phyloP scores from a whole-genome alignment of 2,329 filamentous ascomycete species.

The Colletotrichum cordylinicola region DNA sequence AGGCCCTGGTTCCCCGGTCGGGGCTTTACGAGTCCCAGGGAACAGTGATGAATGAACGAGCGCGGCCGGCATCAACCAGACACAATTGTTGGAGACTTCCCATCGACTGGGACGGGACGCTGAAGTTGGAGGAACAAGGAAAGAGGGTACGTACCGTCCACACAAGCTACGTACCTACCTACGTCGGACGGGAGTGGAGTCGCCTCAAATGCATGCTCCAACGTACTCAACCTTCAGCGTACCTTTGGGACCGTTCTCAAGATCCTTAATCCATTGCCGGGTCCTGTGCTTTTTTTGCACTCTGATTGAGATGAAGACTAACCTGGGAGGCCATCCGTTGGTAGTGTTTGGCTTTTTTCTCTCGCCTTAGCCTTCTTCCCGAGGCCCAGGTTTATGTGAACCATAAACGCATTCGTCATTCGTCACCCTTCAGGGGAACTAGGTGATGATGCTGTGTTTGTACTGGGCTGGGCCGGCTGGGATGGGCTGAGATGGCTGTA shows the following conservation, averaged over 20 bases:
- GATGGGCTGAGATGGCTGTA: not conserved
- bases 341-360: not conserved
- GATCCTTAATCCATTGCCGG: not conserved
- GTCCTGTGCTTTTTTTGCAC: not conserved
- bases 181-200: slow-evolving; percentile 18
- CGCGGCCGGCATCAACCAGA: slow-evolving; percentile 18
- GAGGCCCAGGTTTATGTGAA: not conserved
- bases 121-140: slow-evolving; percentile 1
- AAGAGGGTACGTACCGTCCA: slow-evolving; percentile 3
- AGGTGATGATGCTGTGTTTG: not conserved
- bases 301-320: not conserved
- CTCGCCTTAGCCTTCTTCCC: not conserved
- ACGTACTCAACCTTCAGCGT: slow-evolving; percentile 21
- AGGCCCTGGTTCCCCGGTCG: slow-evolving; percentile 11
- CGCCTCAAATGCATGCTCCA: slow-evolving; percentile 18
- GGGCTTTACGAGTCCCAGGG: slow-evolving; percentile 4
- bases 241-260: slow-evolving; percentile 15
- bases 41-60: slow-evolving; percentile 11
- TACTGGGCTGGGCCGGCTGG: not conserved
- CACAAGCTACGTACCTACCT: not conserved
- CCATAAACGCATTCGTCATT: not conserved
- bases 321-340: not conserved
- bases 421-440: not conserved
- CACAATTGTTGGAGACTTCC: slow-evolving; percentile 7
- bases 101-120: slow-evolving; percentile 8